Evolutionary conservation across 305 asterid species (phyloP), one percentile per base, ranked within the genome.

Genomic region (Plantago coronopus): DNA sequence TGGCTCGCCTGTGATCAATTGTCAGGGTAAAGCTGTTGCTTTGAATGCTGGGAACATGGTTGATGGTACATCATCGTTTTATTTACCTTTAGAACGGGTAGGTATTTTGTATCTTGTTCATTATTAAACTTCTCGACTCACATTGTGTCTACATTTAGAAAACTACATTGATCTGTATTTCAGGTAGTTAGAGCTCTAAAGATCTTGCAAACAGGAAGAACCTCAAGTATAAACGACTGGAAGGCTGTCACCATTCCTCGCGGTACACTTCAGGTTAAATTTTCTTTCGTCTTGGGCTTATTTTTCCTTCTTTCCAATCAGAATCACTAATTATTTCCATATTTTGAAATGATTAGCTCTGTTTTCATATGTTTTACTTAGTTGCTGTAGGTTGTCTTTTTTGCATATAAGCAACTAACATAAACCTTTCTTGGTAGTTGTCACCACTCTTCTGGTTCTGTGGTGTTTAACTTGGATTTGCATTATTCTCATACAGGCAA

Each of bases 11-110:
- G 99, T 89, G 51, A 93, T 93, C 74, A 95, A 93, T 78, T 93
- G 97, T 95, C 95, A 83, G 75, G 99, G 99, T 57, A 87, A 96
- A 80, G 99, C 95, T 58, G 94, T 89, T 64, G 99, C 97, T 62
- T 78, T 93, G 85, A 93, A 93, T 93, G 99, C 99, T 65, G 99
- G 99, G 72, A 80, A 97, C 79, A 93, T 83, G 82, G 80, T 94
- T 49, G 87, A 95, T 54, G 87, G 97, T 70, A 96, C 99, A 68
- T 93, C 99, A 21, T 96, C 99, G 20, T 93, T 89, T 83, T 93
- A 85, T 83, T 80, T 93, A 74, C 99, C 99, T 63, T 81, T 93
- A 76, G 99, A 89, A 81, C 93, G 96, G 49, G 99, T 93, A 71
- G 79, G 87, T 57, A 7, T 31, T 31, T 31, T 31, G 5, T 31